Evolutionary conservation across 768 basidiomycete species (phyloP).

Genomic region (Naematelia encephala): DNA sequence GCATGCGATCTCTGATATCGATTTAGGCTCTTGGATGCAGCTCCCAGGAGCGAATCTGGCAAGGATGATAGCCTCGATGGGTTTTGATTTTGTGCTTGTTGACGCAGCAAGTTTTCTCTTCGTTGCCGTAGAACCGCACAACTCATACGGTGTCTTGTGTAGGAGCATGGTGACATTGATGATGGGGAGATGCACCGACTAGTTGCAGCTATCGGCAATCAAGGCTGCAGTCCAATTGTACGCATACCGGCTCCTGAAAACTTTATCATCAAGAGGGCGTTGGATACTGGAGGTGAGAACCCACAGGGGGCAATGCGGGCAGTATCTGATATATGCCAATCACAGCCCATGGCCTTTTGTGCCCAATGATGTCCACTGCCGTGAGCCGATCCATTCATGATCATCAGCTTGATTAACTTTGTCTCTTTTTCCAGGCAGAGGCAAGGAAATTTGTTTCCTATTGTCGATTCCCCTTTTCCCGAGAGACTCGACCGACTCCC

Average conservation of each 20-base stretch:
- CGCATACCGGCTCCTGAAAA: conserved; percentile 31
- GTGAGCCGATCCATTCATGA: conserved; percentile 3
- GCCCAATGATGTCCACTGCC: conserved; percentile 25
- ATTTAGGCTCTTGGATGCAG: conserved; percentile 23
- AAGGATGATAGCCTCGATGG: conserved; percentile 23
- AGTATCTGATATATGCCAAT: neutral
- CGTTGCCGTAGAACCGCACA: neutral
- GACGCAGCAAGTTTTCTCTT: conserved; percentile 15
- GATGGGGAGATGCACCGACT: conserved; percentile 37
- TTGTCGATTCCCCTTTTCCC: conserved; percentile 28
- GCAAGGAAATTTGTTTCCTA: conserved; percentile 17
- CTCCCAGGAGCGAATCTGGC: conserved; percentile 28
- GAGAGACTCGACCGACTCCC: conserved; percentile 10
- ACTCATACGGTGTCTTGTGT: neutral
- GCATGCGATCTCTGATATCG: neutral
- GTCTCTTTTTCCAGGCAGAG: neutral
- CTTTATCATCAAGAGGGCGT: conserved; percentile 33
- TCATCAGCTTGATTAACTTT: too few species aligned
- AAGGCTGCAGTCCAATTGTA: conserved; percentile 32
- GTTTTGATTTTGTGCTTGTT: conserved; percentile 27
- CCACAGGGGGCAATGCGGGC: neutral
- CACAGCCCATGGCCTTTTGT: conserved; percentile 24
- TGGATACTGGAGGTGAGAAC: conserved; percentile 26
- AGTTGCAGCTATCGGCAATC: conserved; percentile 26
- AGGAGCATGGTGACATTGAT: conserved; percentile 39